Conservation (phyloP, 2,329 filamentous ascomycete genomes). For the Polychaeton citri region DNA sequence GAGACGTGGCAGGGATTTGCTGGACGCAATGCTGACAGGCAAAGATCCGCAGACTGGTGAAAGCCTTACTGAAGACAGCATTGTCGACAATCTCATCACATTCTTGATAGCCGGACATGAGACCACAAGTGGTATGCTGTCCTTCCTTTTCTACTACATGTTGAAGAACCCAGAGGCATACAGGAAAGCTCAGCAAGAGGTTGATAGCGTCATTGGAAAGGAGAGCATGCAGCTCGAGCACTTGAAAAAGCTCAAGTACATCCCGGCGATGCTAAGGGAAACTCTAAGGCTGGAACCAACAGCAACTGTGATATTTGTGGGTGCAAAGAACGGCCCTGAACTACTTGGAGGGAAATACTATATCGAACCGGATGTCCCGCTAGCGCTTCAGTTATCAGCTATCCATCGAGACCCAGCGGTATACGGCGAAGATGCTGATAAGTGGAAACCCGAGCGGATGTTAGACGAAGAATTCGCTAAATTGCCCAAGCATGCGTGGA, state of each 20-base stretch:
- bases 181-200: constrained; percentile 37
- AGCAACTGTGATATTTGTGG: constrained; percentile 36
- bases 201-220: constrained; percentile 39
- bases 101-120: constrained; percentile 44
- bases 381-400: constrained; percentile 20
- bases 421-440: constrained; percentile 31
- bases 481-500: constrained; percentile 30
- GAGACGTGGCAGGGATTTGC: constrained; percentile 36
- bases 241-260: constrained; percentile 38
- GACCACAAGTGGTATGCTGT: constrained; percentile 15
- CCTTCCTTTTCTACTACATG: constrained; percentile 38
- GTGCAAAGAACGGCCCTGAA: constrained; percentile 18
- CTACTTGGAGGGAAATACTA: constrained; percentile 25
- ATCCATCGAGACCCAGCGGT: constrained; percentile 29
- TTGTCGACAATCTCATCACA: constrained; percentile 55
- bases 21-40: constrained; percentile 45
- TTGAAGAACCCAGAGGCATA: constrained; percentile 38
- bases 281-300: constrained; percentile 41
- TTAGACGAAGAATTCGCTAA: constrained; percentile 28
- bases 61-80: constrained; percentile 43
- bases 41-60: constrained; percentile 50
- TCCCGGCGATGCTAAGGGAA: constrained; percentile 42
- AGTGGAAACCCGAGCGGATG: constrained; percentile 35
- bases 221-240: constrained; percentile 35
- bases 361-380: constrained; percentile 20